Conservation (phyloP, 163 green algal species). For the Scenedesmus sp. region DNA sequence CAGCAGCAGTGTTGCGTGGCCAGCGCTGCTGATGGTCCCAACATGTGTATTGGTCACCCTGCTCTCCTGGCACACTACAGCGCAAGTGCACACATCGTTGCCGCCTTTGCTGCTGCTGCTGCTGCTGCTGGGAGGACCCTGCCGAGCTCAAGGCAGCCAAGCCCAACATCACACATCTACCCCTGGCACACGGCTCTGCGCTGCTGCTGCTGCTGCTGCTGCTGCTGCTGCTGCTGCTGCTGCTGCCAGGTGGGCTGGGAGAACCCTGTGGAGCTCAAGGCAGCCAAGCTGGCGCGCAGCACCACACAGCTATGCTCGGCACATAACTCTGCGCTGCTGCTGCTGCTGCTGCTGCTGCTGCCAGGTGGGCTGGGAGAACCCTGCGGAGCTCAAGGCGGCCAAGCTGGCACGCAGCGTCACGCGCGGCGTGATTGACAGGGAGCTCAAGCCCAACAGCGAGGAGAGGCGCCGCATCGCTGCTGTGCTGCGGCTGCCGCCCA, state of each 20-base stretch:
- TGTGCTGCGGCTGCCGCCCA: conserved; percentile 84
- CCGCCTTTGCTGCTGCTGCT: too few species aligned
- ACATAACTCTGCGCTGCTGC: not conserved
- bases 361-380: conserved; percentile 88
- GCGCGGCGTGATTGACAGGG: conserved; percentile 77
- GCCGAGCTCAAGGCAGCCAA: too few species aligned
- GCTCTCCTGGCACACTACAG: too few species aligned
- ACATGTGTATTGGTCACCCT: too few species aligned
- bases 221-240: too few species aligned
- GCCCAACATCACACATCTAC: too few species aligned
- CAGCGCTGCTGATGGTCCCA: too few species aligned
- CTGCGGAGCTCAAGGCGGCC: conserved; percentile 92
- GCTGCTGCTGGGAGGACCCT: too few species aligned
- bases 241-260: conserved; percentile 78
- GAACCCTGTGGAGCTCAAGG: conserved; percentile 93
- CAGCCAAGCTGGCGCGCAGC: conserved; percentile 90
- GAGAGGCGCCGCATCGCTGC: conserved; percentile 72
- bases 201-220: not conserved
- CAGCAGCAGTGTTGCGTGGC: too few species aligned
- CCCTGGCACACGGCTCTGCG: not conserved
- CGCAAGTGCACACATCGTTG: too few species aligned
- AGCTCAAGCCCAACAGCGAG: conserved; percentile 87
- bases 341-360: not conserved
- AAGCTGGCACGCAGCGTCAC: conserved; percentile 92
- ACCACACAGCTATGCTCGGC: not conserved